Evolutionary conservation across 306 rosid genomes (phyloP), one percentile per base, ranked within the genome.

Genomic region (Citrullus mucosospermus): DNA sequence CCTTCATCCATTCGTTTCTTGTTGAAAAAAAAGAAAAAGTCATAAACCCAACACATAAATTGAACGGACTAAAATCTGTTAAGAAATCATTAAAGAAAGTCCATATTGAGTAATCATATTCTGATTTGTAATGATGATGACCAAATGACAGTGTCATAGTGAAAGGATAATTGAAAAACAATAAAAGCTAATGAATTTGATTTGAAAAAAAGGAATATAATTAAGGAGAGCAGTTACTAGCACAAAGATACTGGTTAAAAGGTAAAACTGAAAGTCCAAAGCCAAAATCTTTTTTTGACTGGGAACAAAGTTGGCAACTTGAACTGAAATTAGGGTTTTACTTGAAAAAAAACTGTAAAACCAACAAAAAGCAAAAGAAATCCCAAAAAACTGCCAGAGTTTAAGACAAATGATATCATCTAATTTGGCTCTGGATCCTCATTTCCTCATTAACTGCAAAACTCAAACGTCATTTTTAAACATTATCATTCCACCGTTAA

Each of bases 381-480:
- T 15, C 79, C 79, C 22, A 76, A 73, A 76, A 76, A 59, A 59
- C 54, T 76, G 80, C 80, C 81, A 73, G 62, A 69, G 80, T 82
- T 80, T 78, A 68, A 18, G 78, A 71, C 38, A 43, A 50, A 30
- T 82, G 85, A 84, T 63, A 84, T 81, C 85, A 86, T 67, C 70
- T 71, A 71, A 58, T 6, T 80, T 38, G 54, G 78, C 80, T 18
- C 16, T 36, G 11, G 0, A 20, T 13, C 41, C 13, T 10, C 12
- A 72, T 43, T n/a, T 13, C n/a, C 46, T 3, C 72, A 83, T 75
- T 83, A 8, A 81, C 73, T 54, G 75, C 55, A 69, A 69, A 54
- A 36, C 53, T 18, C 10, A 79, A 54, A 54, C 71, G 75, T 76
- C 46, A 28, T 11, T 46, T 36, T 69, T 12, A 4, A 38, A n/a